Evolutionary conservation across 164 flowering plant genomes (phyloP).

Genomic region (Stephania japonica): DNA sequence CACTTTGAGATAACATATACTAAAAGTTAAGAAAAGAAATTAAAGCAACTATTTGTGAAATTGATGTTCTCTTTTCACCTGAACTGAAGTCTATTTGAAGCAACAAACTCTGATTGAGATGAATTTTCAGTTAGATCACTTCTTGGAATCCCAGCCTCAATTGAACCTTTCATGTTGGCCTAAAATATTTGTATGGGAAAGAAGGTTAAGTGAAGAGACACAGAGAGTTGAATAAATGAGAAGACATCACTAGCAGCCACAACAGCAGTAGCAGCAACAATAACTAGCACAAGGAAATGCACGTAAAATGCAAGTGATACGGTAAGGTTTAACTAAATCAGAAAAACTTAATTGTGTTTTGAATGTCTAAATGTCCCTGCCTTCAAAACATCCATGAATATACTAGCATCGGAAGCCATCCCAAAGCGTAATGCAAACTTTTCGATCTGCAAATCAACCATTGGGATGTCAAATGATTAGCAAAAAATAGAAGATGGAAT

Average conservation of each 20-base stretch:
- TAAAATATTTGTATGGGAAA: conserved; percentile 7
- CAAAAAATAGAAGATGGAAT: too few relatives aligned
- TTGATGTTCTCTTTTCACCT: conserved; percentile 26
- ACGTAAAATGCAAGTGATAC: neutral
- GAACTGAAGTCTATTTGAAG: conserved; percentile 25
- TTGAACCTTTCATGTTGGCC: conserved; percentile 17
- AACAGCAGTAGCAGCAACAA: conserved; percentile 2
- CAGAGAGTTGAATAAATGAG: neutral
- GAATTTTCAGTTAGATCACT: conserved; percentile 31
- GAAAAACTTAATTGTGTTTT: conserved; percentile 2
- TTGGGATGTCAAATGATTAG: neutral
- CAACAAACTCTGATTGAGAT: conserved; percentile 38
- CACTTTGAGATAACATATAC: neutral
- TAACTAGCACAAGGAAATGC: neutral
- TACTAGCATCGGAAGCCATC: conserved; percentile 17
- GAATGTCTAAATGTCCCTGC: conserved; percentile 11
- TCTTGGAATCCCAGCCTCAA: conserved; percentile 12
- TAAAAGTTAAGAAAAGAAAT: neutral
- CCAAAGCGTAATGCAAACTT: conserved; percentile 36
- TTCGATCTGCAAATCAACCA: conserved; percentile 28
- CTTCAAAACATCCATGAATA: conserved; percentile 27
- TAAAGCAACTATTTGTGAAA: neutral
- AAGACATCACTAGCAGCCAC: too few relatives aligned
- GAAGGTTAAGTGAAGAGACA: neutral
- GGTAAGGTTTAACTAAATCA: neutral